phyloP scores from a whole-genome alignment of 345 rosid species.

The Rhodamnia argentea region DNA sequence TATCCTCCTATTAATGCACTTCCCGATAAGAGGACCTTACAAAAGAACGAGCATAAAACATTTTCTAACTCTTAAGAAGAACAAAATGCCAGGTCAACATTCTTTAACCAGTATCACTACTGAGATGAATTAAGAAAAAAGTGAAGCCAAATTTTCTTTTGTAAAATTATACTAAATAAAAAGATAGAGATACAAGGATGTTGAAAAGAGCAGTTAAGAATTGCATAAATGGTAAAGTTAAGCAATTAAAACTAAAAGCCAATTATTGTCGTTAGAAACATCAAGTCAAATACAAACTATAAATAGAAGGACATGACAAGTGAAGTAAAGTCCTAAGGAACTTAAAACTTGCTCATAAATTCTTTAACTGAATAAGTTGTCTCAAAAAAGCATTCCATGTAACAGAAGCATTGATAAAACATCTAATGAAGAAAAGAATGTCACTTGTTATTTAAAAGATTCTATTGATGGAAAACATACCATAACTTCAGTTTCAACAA shows the following conservation, averaged over 20 bases:
- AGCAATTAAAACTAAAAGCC: not conserved
- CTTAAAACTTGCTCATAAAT: not conserved
- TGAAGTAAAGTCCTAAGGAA: not conserved
- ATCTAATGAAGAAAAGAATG: not conserved
- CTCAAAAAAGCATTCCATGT: not conserved
- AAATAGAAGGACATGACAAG: not conserved
- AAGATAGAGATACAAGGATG: not conserved
- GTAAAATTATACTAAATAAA: not conserved
- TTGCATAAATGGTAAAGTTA: not conserved
- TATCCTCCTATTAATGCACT: not conserved
- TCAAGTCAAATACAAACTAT: not conserved
- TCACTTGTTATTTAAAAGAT: not conserved
- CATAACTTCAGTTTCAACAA: not conserved
- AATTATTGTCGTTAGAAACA: not conserved
- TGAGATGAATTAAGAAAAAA: not conserved
- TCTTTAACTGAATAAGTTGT: not conserved
- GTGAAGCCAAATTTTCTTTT: not conserved
- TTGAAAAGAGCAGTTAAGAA: not conserved
- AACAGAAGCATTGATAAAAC: not conserved
- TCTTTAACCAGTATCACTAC: not conserved
- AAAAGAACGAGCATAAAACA: not conserved
- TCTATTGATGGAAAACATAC: not conserved
- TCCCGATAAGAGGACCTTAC: not conserved
- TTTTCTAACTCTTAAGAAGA: not conserved
- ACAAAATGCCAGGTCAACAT: not conserved